Percentiles rank a stretch among this genome's conserved stretches.
Evolutionary conservation across 140 eudicot species (phyloP).

Genomic region (Anethum foeniculum): DNA sequence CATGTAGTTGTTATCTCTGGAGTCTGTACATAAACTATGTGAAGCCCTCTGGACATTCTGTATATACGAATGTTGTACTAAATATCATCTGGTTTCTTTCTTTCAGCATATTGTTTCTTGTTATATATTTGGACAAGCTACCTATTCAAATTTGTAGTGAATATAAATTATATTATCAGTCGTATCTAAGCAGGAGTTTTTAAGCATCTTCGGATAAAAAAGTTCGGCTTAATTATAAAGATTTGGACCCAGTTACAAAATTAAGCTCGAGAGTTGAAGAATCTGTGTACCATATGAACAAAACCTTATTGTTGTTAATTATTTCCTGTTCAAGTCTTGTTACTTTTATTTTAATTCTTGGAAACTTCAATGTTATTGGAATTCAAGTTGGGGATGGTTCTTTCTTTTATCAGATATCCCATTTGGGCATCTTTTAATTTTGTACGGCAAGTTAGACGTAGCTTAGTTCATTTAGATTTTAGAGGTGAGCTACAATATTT

Average conservation of each 20-base stretch:
- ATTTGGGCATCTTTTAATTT: too few species aligned
- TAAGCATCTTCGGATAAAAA: not conserved
- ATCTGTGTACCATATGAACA: not conserved
- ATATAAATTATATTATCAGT: not conserved
- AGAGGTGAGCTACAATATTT: too few species aligned
- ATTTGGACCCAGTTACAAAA: too few species aligned
- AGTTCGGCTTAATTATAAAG: not conserved
- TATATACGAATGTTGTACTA: not conserved
- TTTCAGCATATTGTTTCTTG: not conserved
- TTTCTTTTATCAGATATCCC: too few species aligned
- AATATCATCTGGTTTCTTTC: not conserved
- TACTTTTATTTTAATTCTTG: too few species aligned
- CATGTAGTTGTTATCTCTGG: slow-evolving; percentile 10
- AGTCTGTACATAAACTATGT: not conserved
- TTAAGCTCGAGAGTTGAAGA: too few species aligned
- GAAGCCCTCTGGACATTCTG: not conserved
- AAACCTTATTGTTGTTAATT: not conserved
- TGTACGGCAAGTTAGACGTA: too few species aligned
- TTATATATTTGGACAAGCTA: not conserved
- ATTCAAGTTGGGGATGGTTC: too few species aligned
- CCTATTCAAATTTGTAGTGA: not conserved
- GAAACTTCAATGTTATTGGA: too few species aligned
- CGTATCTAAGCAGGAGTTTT: not conserved
- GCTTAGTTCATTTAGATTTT: too few species aligned
- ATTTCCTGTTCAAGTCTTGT: too few species aligned